These are phyloP conservation scores for Pugionium dolabratum DNA, from an alignment of 345 rosid species.

Conservation along the genomic window DNA sequence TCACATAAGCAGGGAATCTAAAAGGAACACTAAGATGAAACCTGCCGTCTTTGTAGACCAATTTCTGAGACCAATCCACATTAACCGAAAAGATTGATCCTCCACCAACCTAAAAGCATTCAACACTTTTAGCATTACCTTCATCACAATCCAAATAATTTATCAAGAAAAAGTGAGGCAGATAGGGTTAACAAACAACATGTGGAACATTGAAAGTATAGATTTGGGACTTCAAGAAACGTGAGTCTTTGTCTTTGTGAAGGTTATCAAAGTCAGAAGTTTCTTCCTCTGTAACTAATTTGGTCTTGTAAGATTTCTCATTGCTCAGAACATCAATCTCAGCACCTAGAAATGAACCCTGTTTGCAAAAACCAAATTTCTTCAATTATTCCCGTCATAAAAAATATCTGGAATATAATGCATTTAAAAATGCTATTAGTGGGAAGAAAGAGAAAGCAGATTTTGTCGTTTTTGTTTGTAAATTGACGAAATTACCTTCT, in stretches of 20 bases:
- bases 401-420: too few species aligned
- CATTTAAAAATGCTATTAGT: neutral
- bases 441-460: slow-evolving; percentile 3
- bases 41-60: slow-evolving; percentile 54
- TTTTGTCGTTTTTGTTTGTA: slow-evolving; percentile 18
- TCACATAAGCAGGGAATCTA: slow-evolving; percentile 73
- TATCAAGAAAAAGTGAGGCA: too few species aligned
- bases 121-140: too few species aligned
- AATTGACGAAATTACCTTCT: slow-evolving; percentile 55
- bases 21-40: slow-evolving; percentile 69
- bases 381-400: too few species aligned
- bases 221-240: slow-evolving; percentile 51
- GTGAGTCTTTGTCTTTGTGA: slow-evolving; percentile 51
- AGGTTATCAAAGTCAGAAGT: slow-evolving; percentile 46
- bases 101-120: slow-evolving; percentile 93
- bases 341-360: slow-evolving; percentile 91
- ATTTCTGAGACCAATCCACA: slow-evolving; percentile 73
- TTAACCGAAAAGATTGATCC: slow-evolving; percentile 68
- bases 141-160: too few species aligned
- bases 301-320: slow-evolving; percentile 55
- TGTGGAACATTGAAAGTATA: slow-evolving; percentile 76
- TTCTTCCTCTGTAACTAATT: slow-evolving; percentile 51
- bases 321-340: slow-evolving; percentile 59
- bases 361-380: too few species aligned
- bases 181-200: slow-evolving; percentile 43